phyloP scores from a whole-genome alignment of 1,284 basidiomycete genomes.

The Salmacisia buchloeana region DNA sequence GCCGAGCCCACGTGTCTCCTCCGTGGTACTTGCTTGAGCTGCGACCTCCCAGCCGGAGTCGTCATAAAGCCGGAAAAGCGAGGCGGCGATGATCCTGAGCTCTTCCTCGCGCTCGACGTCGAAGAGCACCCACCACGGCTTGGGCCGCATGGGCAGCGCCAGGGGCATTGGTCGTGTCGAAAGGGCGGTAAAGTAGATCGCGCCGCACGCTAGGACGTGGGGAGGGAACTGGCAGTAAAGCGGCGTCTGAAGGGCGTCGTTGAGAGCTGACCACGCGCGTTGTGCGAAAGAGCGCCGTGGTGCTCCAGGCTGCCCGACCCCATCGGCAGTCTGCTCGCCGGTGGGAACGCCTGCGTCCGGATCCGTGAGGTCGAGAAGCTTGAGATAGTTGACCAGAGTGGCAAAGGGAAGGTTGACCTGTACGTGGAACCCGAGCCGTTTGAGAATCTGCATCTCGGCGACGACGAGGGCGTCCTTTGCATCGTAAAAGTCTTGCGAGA shows the following conservation, averaged over 20 bases:
- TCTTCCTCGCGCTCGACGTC: not conserved
- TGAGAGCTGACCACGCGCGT: conserved; percentile 51
- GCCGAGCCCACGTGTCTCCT: not conserved
- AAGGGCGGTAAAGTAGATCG: conserved; percentile 36
- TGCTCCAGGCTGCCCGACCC: not conserved
- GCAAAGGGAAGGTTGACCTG: conserved; percentile 82
- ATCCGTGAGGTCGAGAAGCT: conserved; percentile 68
- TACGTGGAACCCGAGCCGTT: conserved; percentile 56
- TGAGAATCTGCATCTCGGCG: conserved; percentile 94
- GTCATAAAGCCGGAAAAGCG: conserved; percentile 3
- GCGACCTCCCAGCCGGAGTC: not conserved
- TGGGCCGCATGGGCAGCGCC: not conserved
- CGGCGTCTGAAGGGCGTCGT: conserved; percentile 69
- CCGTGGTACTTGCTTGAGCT: not conserved
- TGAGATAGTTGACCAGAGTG: conserved; percentile 88
- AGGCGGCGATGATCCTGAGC: not conserved
- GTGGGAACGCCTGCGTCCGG: conserved; percentile 18
- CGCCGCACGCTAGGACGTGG: conserved; percentile 76
- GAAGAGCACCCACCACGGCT: conserved; percentile 6
- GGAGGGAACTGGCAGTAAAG: conserved; percentile 81
- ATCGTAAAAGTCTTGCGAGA: conserved; percentile 74
- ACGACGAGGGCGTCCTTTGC: conserved; percentile 84
- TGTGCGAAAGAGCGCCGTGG: conserved; percentile 23
- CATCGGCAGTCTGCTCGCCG: not conserved
- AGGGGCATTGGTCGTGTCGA: conserved; percentile 11